phyloP scores from a whole-genome alignment of 768 basidiomycete species.

The Phanerochaete sordida region DNA sequence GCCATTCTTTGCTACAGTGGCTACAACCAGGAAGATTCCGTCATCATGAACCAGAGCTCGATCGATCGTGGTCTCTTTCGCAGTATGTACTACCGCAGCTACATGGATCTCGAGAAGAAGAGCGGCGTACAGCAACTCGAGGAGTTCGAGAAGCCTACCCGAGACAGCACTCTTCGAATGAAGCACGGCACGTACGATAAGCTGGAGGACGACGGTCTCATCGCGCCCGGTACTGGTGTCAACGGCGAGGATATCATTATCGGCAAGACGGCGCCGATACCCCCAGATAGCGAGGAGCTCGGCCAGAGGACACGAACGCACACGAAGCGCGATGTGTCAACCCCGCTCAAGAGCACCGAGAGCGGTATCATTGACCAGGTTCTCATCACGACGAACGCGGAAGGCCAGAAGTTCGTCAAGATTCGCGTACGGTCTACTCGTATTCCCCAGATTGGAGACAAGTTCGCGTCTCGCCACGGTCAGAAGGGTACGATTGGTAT shows the following conservation, averaged over 20 bases:
- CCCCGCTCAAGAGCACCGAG: conserved; percentile 96
- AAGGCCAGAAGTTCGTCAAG: conserved; percentile 98
- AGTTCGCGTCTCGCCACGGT: conserved; percentile 98
- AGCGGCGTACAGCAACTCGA: conserved; percentile 89
- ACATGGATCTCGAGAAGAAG: conserved; percentile 98
- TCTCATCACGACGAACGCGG: conserved; percentile 91
- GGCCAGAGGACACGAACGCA: conserved; percentile 94
- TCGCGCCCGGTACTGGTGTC: conserved; percentile 93
- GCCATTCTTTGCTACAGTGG: conserved; percentile 98
- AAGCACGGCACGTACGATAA: conserved; percentile 99
- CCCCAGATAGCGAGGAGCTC: conserved; percentile 94
- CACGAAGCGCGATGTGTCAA: conserved; percentile 93
- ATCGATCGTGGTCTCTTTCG: conserved; percentile 98
- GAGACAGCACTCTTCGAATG: conserved; percentile 91
- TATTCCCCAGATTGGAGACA: conserved; percentile 97
- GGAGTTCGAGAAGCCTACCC: conserved; percentile 94
- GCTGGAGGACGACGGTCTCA: conserved; percentile 92
- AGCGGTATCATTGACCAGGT: conserved; percentile 98
- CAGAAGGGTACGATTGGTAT: conserved; percentile 99
- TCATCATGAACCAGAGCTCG: conserved; percentile 99
- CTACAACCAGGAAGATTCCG: conserved; percentile 99
- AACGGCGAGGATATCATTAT: conserved; percentile 98
- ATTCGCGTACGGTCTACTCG: conserved; percentile 94
- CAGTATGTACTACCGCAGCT: conserved; percentile 97
- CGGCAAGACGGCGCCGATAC: conserved; percentile 97